A percentile compares a stretch with the other conserved stretches of the same genome.
Evolutionary conservation across 2,329 filamentous ascomycete species (phyloP).

Genomic region (Cercospora brassicicola): DNA sequence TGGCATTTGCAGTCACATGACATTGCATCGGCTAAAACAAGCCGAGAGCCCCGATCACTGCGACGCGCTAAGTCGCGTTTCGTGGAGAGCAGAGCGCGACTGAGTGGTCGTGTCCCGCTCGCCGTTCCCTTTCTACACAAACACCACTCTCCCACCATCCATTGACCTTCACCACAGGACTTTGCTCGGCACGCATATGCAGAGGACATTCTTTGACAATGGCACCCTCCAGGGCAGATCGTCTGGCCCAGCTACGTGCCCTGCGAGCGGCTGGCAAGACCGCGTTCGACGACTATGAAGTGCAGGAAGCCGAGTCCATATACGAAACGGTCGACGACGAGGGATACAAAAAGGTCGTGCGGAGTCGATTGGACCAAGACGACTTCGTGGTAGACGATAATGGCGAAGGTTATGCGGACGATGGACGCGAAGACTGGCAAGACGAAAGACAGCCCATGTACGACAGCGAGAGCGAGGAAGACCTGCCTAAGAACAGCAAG

Average conservation of each 20-base stretch:
- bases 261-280: conserved; percentile 89
- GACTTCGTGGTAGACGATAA: conserved; percentile 99
- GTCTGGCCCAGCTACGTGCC: conserved; percentile 73
- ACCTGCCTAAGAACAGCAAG: conserved; percentile 59
- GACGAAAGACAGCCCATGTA: conserved; percentile 64
- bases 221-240: conserved; percentile 38
- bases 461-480: conserved; percentile 75
- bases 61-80: conserved; percentile 13
- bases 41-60: not conserved
- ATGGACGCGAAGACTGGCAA: conserved; percentile 93
- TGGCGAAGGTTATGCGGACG: conserved; percentile 93
- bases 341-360: conserved; percentile 93
- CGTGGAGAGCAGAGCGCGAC: conserved; percentile 12
- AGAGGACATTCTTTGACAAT: conserved; percentile 24
- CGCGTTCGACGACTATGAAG: conserved; percentile 80
- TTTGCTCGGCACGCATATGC: not conserved
- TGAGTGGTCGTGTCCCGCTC: conserved; percentile 14
- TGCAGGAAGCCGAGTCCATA: conserved; percentile 77
- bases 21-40: not conserved
- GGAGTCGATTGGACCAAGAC: conserved; percentile 83
- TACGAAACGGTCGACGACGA: conserved; percentile 98
- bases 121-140: conserved; percentile 3
- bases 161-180: conserved; percentile 1
- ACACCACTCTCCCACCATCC: not conserved
- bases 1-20: not conserved